phyloP scores from a whole-genome alignment of 2,329 filamentous ascomycete species.

The Curvularia eragrostidis region DNA sequence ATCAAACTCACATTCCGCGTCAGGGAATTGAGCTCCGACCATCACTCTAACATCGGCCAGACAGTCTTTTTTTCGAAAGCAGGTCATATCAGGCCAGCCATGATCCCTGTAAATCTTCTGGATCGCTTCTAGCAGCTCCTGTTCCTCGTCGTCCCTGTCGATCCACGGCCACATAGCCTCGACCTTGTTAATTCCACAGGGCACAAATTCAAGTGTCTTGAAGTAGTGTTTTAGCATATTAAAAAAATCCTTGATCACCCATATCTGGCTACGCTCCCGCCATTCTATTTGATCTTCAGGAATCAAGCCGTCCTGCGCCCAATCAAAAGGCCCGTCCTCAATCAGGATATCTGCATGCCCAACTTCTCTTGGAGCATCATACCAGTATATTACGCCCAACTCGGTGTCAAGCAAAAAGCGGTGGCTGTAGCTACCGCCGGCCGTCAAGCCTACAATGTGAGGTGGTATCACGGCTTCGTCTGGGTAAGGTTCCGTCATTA shows the following conservation, averaged over 20 bases:
- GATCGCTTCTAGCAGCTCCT: constrained; percentile 7
- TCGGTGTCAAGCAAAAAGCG: constrained; percentile 17
- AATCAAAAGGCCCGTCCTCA: constrained; percentile 8
- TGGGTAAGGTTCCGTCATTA: constrained; percentile 1
- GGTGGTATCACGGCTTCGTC: constrained; percentile 9
- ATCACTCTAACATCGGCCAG: not conserved
- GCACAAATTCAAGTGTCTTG: constrained; percentile 17
- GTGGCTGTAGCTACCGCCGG: not conserved
- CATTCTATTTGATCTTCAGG: constrained; percentile 14
- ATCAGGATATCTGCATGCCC: not conserved
- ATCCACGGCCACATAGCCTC: not conserved
- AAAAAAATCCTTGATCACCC: constrained; percentile 23
- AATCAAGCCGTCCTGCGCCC: not conserved
- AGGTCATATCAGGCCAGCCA: constrained; percentile 17
- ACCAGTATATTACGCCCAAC: constrained; percentile 19
- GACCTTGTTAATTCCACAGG: not conserved
- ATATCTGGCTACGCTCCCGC: constrained; percentile 11
- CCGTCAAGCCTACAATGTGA: constrained; percentile 20
- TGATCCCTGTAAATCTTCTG: constrained; percentile 17
- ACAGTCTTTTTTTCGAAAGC: constrained; percentile 16
- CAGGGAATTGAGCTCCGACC: not conserved
- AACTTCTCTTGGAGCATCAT: constrained; percentile 5
- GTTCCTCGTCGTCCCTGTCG: not conserved
- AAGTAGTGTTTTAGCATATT: constrained; percentile 19
- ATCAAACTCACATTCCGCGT: not conserved